Percentiles rank a stretch among this genome's conserved stretches.
phyloP scores from a whole-genome alignment of 768 basidiomycete species.

The Stropharia rugosoannulata region DNA sequence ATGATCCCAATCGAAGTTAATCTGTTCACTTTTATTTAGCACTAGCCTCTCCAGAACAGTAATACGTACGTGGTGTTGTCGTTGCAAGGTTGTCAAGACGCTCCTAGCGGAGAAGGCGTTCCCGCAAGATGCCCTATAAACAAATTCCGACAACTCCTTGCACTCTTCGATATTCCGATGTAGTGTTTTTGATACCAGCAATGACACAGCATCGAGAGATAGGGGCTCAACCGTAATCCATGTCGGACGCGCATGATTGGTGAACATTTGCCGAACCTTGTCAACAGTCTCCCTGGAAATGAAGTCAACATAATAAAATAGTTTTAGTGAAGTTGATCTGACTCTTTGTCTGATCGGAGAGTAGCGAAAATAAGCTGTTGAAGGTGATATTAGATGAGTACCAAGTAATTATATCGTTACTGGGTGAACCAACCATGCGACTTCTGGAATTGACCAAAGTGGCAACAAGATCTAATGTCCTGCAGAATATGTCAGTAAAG shows the following conservation, averaged over 20 bases:
- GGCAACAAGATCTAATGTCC: slow-evolving; percentile 64
- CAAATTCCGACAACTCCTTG: slow-evolving; percentile 49
- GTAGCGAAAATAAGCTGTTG: slow-evolving; percentile 63
- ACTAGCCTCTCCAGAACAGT: not conserved
- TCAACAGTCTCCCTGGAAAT: slow-evolving; percentile 42
- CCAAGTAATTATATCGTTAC: not conserved
- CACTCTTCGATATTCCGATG: slow-evolving; percentile 59
- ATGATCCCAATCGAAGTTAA: slow-evolving; percentile 60
- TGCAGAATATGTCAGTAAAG: slow-evolving; percentile 19
- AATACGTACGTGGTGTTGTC: slow-evolving; percentile 56
- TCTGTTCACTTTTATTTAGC: slow-evolving; percentile 34
- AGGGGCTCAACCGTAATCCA: slow-evolving; percentile 71
- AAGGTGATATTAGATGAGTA: not conserved
- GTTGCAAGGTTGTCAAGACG: slow-evolving; percentile 59
- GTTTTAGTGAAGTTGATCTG: not conserved
- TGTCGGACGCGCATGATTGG: slow-evolving; percentile 53
- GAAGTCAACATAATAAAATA: not conserved
- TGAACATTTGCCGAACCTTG: slow-evolving; percentile 56
- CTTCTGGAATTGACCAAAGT: slow-evolving; percentile 65
- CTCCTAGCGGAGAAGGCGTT: slow-evolving; percentile 72
- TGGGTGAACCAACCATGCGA: slow-evolving; percentile 46
- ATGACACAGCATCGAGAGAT: slow-evolving; percentile 51
- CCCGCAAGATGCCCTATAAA: slow-evolving; percentile 59
- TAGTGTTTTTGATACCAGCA: slow-evolving; percentile 62
- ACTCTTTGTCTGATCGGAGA: slow-evolving; percentile 56